Evolutionary conservation across 140 eudicot species (phyloP).

Genomic region (Erigeron philadelphicus): DNA sequence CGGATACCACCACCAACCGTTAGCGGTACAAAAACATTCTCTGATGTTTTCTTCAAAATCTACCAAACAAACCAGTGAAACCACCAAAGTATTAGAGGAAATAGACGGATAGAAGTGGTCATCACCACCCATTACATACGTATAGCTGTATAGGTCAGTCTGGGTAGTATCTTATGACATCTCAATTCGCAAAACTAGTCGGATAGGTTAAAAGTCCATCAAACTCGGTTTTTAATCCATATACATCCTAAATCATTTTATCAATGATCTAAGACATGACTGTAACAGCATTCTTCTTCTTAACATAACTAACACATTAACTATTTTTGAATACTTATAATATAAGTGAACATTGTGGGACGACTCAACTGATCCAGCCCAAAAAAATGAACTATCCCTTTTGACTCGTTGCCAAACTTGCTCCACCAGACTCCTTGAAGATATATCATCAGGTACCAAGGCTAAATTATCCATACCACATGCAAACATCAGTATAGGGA

Average conservation of each 20-base stretch:
- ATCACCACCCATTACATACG: too few relatives aligned
- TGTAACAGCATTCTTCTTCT: not conserved
- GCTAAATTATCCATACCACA: too few relatives aligned
- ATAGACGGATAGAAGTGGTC: not conserved
- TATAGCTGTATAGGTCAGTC: too few relatives aligned
- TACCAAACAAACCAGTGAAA: conserved; percentile 18
- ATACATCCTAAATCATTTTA: not conserved
- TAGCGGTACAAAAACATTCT: conserved; percentile 91
- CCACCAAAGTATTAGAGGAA: not conserved
- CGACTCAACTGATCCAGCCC: too few relatives aligned
- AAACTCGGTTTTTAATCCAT: not conserved
- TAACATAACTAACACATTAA: too few relatives aligned
- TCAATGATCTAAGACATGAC: not conserved
- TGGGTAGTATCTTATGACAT: too few relatives aligned
- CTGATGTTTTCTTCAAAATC: conserved; percentile 77
- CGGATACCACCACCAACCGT: conserved; percentile 99
- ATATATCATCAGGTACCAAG: too few relatives aligned
- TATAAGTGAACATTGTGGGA: too few relatives aligned
- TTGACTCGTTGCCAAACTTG: too few relatives aligned
- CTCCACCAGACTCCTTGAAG: too few relatives aligned
- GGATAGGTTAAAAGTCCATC: not conserved
- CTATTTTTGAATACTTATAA: too few relatives aligned
- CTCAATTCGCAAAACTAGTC: not conserved
- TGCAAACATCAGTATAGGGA: not conserved
- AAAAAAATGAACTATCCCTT: too few relatives aligned